These are phyloP conservation scores for Mortierella claussenii DNA, from an alignment of 192 early-diverging fungal species.

Conservation along the genomic window DNA sequence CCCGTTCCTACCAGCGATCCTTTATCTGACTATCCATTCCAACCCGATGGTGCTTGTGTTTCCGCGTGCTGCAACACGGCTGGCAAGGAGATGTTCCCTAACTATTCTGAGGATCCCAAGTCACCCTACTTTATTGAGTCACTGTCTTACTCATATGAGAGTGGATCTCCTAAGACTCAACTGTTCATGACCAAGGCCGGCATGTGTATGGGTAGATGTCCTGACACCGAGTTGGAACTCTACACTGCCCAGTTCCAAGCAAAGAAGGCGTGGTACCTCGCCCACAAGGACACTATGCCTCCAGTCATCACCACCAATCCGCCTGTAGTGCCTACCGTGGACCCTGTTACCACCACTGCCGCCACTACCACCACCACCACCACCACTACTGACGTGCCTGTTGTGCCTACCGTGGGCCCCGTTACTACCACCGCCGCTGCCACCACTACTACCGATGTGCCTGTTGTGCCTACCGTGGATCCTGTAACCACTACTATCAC, in stretches of 20 bases:
- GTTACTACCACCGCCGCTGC: background rate
- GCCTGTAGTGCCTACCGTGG: background rate
- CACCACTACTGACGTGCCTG: background rate
- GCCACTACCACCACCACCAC: background rate
- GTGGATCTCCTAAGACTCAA: constrained; percentile 3
- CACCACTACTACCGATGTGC: constrained; percentile 12
- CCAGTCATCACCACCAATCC: constrained; percentile 10
- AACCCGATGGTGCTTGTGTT: constrained; percentile 20
- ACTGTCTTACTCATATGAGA: constrained; percentile 18
- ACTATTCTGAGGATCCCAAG: constrained; percentile 37
- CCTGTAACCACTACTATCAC: background rate
- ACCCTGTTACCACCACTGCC: background rate
- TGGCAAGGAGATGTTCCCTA: constrained; percentile 24
- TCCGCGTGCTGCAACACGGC: constrained; percentile 4
- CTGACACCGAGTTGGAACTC: constrained; percentile 5
- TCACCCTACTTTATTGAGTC: constrained; percentile 29
- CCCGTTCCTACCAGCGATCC: background rate
- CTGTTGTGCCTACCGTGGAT: background rate
- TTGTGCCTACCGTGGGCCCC: no score
- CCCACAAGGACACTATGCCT: constrained; percentile 8
- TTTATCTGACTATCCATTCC: constrained; percentile 13
- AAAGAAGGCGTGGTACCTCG: constrained; percentile 17
- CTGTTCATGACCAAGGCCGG: constrained; percentile 24
- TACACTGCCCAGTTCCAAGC: constrained; percentile 13
- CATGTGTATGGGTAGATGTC: constrained; percentile 20